Evolutionary conservation across 495 filamentous ascomycete genomes (phyloP).

Genomic region (Aeminium ludgeri): DNA sequence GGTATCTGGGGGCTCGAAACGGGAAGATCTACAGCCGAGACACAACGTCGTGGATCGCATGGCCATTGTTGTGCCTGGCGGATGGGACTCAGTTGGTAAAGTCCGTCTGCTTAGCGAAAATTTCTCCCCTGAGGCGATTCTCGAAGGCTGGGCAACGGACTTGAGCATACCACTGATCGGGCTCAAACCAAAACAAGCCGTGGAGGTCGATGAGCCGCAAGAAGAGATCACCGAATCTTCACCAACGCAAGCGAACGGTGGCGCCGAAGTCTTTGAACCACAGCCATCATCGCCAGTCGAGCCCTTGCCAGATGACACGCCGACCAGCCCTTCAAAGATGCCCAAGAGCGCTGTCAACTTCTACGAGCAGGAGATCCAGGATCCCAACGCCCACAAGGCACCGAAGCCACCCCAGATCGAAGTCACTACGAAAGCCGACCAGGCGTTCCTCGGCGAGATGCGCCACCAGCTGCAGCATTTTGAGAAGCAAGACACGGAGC

Average conservation of each 20-base stretch:
- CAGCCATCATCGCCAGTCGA: background rate
- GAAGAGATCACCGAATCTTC: no score
- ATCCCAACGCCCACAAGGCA: conserved; percentile 13
- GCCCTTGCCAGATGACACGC: no score
- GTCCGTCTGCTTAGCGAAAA: conserved; percentile 86
- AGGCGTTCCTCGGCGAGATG: conserved; percentile 13
- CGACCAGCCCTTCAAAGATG: conserved; percentile 4
- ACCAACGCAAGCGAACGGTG: background rate
- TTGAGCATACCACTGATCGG: background rate
- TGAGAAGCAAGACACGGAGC: conserved; percentile 11
- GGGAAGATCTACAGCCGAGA: conserved; percentile 39
- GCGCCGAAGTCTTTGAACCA: background rate
- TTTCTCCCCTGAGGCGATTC: conserved; percentile 63
- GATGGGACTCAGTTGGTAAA: conserved; percentile 98
- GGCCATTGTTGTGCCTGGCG: conserved; percentile 81
- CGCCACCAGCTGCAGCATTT: conserved; percentile 7
- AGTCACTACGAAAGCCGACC: conserved; percentile 10
- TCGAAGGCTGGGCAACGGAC: conserved; percentile 16
- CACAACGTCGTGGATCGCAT: conserved; percentile 94
- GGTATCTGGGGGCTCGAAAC: background rate
- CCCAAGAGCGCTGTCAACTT: background rate
- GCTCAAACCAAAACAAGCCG: background rate
- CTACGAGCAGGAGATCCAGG: conserved; percentile 6
- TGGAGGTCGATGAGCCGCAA: no score
- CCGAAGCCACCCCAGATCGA: conserved; percentile 8